Evolutionary conservation across 371 early-diverging fungal genomes (phyloP), one percentile per base, ranked within the genome.

Genomic region (Synchytrium microbalum): DNA sequence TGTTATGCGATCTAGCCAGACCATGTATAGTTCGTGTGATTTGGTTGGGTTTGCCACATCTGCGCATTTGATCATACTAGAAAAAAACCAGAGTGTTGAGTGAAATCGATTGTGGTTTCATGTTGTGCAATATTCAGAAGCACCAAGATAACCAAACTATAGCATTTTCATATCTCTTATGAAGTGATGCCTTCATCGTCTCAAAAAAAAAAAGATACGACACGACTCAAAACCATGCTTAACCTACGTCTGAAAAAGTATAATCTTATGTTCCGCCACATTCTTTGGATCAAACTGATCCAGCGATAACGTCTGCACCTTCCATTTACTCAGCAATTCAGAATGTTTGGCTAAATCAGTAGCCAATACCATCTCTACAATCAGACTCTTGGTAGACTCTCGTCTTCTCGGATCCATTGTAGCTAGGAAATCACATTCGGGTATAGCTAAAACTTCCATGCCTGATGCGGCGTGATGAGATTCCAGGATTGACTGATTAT

Each of bases 401-500:
- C n/a, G n/a, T n/a, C n/a, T n/a, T n/a, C n/a, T n/a, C n/a, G n/a
- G n/a, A n/a, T n/a, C n/a, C 66, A 75, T 31, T 14, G 54, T 67
- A 2, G 62, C 64, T 30, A 72, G 59, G 64, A 78, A 78, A 32
- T 67, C 33, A 67, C 68, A 69, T 25, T 76, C 76, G 5, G 33
- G 52, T 24, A 71, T 66, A 28, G 67, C 23, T 32, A 97, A 79
- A 10, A 96, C 72, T 68, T 87, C 83, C 73, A 91, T 92, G 54
- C 93, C 86, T 2, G 90, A 81, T 74, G 90, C 86, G 1, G 89
- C 84, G 71, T 97, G 98, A 74, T 90, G 93, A 72, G 91, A 93
- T 76, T 97, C 98, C 19, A 97, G 79, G 2, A 94, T 91, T 0
- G 93, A 89, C 63, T 86, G 84, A 78, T 94, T 94, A 73, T 95